These are phyloP conservation scores for Sequoiadendron giganteum DNA, from an alignment of 75 land plant species.

Conservation along the genomic window DNA sequence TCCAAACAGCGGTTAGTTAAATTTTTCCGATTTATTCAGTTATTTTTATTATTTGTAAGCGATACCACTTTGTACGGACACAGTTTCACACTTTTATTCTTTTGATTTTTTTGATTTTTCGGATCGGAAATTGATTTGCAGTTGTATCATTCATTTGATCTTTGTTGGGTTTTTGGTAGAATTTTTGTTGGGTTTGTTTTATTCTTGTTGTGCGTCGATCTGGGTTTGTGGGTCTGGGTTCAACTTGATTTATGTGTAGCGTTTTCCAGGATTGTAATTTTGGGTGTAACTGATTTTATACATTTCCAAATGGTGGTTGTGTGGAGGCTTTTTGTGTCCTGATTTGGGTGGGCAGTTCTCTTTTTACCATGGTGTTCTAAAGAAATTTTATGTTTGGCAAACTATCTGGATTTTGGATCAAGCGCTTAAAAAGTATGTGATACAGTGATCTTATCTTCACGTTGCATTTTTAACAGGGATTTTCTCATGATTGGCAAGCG, in stretches of 20 bases:
- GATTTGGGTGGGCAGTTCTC: neutral
- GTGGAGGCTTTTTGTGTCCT: neutral
- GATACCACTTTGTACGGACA: neutral
- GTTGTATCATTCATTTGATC: neutral
- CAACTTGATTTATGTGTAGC: neutral
- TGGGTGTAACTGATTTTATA: neutral
- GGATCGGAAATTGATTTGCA: neutral
- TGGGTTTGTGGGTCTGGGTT: neutral
- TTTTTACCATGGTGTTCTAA: neutral
- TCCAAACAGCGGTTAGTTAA: conserved; percentile 80
- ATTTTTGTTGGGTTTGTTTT: neutral
- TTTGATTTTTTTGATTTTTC: neutral
- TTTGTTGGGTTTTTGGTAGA: neutral
- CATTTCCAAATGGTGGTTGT: neutral
- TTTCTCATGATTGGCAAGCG: neutral
- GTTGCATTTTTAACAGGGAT: neutral
- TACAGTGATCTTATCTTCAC: neutral
- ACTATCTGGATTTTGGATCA: neutral
- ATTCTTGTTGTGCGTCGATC: neutral
- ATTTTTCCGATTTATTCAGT: neutral
- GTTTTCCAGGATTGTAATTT: neutral
- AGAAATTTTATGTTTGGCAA: neutral
- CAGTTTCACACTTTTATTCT: neutral
- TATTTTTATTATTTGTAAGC: neutral
- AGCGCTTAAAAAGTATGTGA: neutral